Conservation (phyloP, 306 rosid genomes). For the Lablab purpureus region DNA sequence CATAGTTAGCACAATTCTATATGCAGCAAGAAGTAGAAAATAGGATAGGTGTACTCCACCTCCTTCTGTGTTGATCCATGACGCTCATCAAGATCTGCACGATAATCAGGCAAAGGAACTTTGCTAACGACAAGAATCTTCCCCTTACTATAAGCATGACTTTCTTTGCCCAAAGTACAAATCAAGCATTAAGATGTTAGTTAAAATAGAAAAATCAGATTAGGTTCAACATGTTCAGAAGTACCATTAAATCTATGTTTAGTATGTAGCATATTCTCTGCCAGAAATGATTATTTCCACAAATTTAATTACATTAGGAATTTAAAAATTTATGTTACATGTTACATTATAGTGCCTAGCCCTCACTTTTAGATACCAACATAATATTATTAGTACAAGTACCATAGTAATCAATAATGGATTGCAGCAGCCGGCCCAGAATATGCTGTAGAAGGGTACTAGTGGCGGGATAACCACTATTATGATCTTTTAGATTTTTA, state of each 20-base stretch:
- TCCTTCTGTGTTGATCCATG: conserved; percentile 95
- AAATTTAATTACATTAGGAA: neutral
- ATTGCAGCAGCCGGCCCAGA: no score
- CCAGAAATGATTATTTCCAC: conserved; percentile 27
- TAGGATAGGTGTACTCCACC: conserved; percentile 54
- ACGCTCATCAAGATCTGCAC: conserved; percentile 95
- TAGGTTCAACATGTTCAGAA: conserved; percentile 10
- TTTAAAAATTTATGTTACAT: neutral
- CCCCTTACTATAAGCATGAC: conserved; percentile 93
- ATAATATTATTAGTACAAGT: neutral
- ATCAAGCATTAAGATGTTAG: conserved; percentile 51
- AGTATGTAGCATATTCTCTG: conserved; percentile 10
- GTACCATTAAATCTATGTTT: conserved; percentile 20
- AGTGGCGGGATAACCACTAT: no score
- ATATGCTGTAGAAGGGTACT: no score
- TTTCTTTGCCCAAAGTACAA: conserved; percentile 78
- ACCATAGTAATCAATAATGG: no score
- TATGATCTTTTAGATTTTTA: no score
- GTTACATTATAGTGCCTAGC: neutral
- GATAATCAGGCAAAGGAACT: conserved; percentile 91
- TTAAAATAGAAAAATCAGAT: conserved; percentile 3
- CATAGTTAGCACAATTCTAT: conserved; percentile 13
- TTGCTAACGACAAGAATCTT: conserved; percentile 89
- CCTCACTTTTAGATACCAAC: conserved; percentile 21
- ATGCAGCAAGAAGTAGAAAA: conserved; percentile 29